Conservation (phyloP, 106 monocot species). For the Apostasia ramifera region DNA sequence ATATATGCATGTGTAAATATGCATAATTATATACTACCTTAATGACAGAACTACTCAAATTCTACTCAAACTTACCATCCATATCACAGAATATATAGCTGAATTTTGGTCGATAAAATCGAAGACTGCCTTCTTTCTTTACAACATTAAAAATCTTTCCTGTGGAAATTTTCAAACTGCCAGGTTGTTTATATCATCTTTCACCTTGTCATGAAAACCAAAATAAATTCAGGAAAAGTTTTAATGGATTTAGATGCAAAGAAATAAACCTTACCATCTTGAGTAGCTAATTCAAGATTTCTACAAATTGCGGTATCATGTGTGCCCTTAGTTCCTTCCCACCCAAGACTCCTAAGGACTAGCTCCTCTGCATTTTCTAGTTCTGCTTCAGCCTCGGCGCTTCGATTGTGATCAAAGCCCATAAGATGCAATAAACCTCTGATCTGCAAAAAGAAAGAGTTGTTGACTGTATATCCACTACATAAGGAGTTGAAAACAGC, state of each 20-base stretch:
- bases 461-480: not conserved
- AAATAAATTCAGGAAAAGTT: not conserved
- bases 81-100: slow-evolving; percentile 83
- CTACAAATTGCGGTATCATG: slow-evolving; percentile 31
- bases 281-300: slow-evolving; percentile 15
- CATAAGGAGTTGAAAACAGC: too few relatives aligned
- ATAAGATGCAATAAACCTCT: slow-evolving; percentile 90
- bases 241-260: not conserved
- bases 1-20: too few relatives aligned
- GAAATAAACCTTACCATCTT: slow-evolving; percentile 31
- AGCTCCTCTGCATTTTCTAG: slow-evolving; percentile 82
- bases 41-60: too few relatives aligned
- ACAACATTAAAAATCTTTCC: slow-evolving; percentile 23
- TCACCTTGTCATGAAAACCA: slow-evolving; percentile 7
- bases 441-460: slow-evolving; percentile 33
- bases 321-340: slow-evolving; percentile 73
- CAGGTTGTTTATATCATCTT: slow-evolving; percentile 21
- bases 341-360: slow-evolving; percentile 77
- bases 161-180: slow-evolving; percentile 42
- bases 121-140: slow-evolving; percentile 40
- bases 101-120: slow-evolving; percentile 74
- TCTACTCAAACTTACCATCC: slow-evolving; percentile 53
- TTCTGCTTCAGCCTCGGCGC: slow-evolving; percentile 69
- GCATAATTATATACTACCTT: too few relatives aligned
- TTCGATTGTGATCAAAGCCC: slow-evolving; percentile 81